phyloP scores from a whole-genome alignment of 2,329 filamentous ascomycete genomes.

The Xylariales sp. region DNA sequence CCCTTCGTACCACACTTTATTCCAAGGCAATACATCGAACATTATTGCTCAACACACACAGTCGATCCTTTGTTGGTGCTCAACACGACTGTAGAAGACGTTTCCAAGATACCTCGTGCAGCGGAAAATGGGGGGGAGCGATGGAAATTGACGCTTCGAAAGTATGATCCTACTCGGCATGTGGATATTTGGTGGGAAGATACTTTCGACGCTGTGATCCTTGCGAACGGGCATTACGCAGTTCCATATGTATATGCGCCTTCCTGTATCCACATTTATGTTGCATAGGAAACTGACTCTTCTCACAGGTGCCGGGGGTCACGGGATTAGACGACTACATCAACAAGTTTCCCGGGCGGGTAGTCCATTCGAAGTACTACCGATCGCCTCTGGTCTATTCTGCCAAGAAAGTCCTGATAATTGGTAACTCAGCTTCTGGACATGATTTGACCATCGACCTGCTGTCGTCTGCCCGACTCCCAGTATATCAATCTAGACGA shows the following conservation, averaged over 20 bases:
- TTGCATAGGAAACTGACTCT: background rate
- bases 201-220: slow-evolving; percentile 38
- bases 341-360: slow-evolving; percentile 32
- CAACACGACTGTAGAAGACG: slow-evolving; percentile 48
- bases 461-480: slow-evolving; percentile 29
- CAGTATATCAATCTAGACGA: slow-evolving; percentile 48
- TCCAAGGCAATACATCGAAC: slow-evolving; percentile 50
- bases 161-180: slow-evolving; percentile 35
- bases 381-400: slow-evolving; percentile 31
- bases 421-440: slow-evolving; percentile 42
- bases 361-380: slow-evolving; percentile 42
- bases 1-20: slow-evolving; percentile 52
- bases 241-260: slow-evolving; percentile 37
- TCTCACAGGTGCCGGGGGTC: slow-evolving; percentile 39
- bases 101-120: slow-evolving; percentile 28
- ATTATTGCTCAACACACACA: slow-evolving; percentile 47
- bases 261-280: background rate
- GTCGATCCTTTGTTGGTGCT: slow-evolving; percentile 41
- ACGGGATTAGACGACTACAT: slow-evolving; percentile 37
- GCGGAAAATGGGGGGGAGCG: slow-evolving; percentile 13
- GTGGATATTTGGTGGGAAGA: slow-evolving; percentile 52
- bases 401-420: slow-evolving; percentile 30
- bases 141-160: slow-evolving; percentile 46
- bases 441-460: slow-evolving; percentile 36
- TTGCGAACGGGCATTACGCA: slow-evolving; percentile 41